Conservation (phyloP, 2,329 filamentous ascomycete genomes). For the Cordyceps sp. region DNA sequence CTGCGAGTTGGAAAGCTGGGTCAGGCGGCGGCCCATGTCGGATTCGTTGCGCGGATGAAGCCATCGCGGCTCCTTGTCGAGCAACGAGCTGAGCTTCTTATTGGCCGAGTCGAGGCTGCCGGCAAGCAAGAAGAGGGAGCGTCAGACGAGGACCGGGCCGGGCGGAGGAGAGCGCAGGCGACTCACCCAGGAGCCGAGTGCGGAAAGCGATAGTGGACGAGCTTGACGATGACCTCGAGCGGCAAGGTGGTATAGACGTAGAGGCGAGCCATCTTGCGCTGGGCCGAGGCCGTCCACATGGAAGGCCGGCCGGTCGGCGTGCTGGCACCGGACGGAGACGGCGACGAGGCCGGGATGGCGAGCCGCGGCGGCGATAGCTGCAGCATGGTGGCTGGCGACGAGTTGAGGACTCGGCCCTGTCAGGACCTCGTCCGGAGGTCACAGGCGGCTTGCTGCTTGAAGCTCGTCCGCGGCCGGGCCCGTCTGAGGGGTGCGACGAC, state of each 20-base stretch:
- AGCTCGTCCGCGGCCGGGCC: no score
- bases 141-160: neutral
- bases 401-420: no score
- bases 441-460: no score
- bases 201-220: slow-evolving; percentile 24
- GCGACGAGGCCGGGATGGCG: slow-evolving; percentile 1
- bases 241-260: slow-evolving; percentile 40
- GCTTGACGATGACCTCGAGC: slow-evolving; percentile 29
- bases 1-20: slow-evolving; percentile 23
- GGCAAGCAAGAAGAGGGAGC: neutral
- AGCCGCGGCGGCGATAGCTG: no score
- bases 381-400: no score
- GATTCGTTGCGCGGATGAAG: slow-evolving; percentile 31
- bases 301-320: slow-evolving; percentile 30
- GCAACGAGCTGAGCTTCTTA: slow-evolving; percentile 37
- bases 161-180: neutral
- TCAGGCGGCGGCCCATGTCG: slow-evolving; percentile 34
- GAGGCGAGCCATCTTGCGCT: slow-evolving; percentile 35
- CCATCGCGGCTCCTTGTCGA: slow-evolving; percentile 43
- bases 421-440: no score
- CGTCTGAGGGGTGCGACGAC: no score
- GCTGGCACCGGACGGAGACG: slow-evolving; percentile 2
- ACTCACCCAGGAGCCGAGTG: slow-evolving; percentile 30
- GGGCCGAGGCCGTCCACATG: slow-evolving; percentile 35
- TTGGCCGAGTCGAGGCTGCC: slow-evolving; percentile 30